A percentile compares a stretch with the other conserved stretches of the same genome.
phyloP scores from a whole-genome alignment of 306 rosid species.

The Dalbergia oliveri region DNA sequence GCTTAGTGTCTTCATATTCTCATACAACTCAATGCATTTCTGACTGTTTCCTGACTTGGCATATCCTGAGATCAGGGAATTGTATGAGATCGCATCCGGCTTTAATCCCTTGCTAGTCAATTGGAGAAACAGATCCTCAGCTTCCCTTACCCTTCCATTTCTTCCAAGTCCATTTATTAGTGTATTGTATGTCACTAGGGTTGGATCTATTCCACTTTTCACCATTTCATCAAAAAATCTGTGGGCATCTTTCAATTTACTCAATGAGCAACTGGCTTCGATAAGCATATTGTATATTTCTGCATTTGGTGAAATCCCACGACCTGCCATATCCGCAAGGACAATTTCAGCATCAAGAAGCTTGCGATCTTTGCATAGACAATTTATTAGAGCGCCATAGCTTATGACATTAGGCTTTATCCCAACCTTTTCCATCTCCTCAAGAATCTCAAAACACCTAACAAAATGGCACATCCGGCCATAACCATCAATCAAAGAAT shows the following conservation, averaged over 20 bases:
- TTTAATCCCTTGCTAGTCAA: conserved; percentile 56
- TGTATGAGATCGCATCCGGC: conserved; percentile 83
- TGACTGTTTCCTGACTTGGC: conserved; percentile 57
- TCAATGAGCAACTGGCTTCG: conserved; percentile 61
- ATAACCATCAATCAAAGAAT: conserved; percentile 70
- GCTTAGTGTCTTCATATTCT: conserved; percentile 65
- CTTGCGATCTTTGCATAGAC: conserved; percentile 72
- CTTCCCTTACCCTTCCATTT: conserved; percentile 67
- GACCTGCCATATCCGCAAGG: conserved; percentile 67
- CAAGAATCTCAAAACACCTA: conserved; percentile 74
- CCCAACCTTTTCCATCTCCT: conserved; percentile 78
- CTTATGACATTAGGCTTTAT: conserved; percentile 76
- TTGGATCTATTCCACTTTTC: conserved; percentile 58
- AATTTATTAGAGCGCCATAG: conserved; percentile 77
- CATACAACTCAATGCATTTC: conserved; percentile 72
- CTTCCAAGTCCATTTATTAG: conserved; percentile 77
- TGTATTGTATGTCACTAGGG: conserved; percentile 76
- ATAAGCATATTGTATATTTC: conserved; percentile 82
- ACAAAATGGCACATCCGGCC: conserved; percentile 58
- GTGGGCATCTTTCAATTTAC: conserved; percentile 65
- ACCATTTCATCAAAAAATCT: conserved; percentile 70
- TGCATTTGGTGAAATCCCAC: conserved; percentile 71
- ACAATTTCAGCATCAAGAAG: conserved; percentile 75
- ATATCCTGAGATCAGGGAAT: conserved; percentile 81
- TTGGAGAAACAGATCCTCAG: conserved; percentile 62